These are phyloP conservation scores for Trametopsis cervina DNA, from an alignment of 768 basidiomycete species.

Conservation along the genomic window DNA sequence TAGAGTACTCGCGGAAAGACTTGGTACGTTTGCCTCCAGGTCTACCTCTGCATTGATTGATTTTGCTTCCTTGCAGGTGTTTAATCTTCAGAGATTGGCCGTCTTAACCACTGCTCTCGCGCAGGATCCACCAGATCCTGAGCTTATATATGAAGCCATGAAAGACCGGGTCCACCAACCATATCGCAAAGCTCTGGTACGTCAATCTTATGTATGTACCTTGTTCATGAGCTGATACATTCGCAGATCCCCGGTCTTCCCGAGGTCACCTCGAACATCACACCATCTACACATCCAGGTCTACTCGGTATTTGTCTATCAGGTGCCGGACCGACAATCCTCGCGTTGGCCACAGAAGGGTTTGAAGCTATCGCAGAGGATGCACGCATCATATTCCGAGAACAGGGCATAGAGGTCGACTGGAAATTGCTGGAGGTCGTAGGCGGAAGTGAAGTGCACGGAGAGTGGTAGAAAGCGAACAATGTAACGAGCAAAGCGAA, in stretches of 20 bases:
- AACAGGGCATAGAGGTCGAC: constrained; percentile 72
- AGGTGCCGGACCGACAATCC: constrained; percentile 95
- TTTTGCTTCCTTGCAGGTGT: constrained; percentile 59
- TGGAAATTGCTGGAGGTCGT: constrained; percentile 81
- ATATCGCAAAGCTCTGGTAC: constrained; percentile 79
- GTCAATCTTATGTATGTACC: constrained; percentile 20
- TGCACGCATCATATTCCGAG: constrained; percentile 66
- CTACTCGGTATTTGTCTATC: constrained; percentile 95
- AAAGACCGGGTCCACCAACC: constrained; percentile 98
- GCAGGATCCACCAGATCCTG: constrained; percentile 86
- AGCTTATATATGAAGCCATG: constrained; percentile 99
- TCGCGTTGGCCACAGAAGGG: constrained; percentile 83
- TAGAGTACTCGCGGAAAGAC: constrained; percentile 81
- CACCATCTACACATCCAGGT: constrained; percentile 88
- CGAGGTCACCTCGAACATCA: constrained; percentile 83
- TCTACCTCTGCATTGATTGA: too few relatives aligned
- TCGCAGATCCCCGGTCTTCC: constrained; percentile 90
- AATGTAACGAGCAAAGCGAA: too few relatives aligned
- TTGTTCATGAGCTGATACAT: neutral
- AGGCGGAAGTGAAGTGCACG: constrained; percentile 32
- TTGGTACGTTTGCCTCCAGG: too few relatives aligned
- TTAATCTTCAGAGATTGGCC: constrained; percentile 94
- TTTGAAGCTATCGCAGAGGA: constrained; percentile 84
- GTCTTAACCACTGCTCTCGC: constrained; percentile 93
- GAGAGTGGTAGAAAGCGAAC: constrained; percentile 3